Percentiles rank a stretch among this genome's conserved stretches.
Conservation (phyloP, 768 basidiomycete species). For the Tricholoma matsutake region DNA sequence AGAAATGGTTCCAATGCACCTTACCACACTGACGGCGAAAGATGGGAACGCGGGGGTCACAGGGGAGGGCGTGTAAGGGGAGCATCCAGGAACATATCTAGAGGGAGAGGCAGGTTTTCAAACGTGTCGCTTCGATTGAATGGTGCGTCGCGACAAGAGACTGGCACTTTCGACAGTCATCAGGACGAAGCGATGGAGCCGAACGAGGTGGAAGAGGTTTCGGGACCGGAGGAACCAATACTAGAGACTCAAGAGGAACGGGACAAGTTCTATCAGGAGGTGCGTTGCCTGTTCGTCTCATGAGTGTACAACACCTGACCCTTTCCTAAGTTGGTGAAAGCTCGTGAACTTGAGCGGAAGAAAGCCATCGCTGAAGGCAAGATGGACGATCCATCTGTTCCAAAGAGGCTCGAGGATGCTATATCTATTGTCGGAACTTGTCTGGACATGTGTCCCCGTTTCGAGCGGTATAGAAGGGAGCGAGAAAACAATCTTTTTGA, state of each 20-base stretch:
- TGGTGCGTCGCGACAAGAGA: constrained; percentile 23
- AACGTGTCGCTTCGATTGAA: constrained; percentile 39
- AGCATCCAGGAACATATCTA: constrained; percentile 27
- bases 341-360: constrained; percentile 68
- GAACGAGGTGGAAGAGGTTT: constrained; percentile 22
- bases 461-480: constrained; percentile 89
- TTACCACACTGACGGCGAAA: constrained; percentile 43
- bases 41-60: constrained; percentile 63
- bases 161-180: constrained; percentile 30
- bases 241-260: constrained; percentile 60
- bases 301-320: constrained; percentile 18
- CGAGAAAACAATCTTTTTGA: constrained; percentile 83
- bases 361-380: constrained; percentile 77
- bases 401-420: constrained; percentile 82
- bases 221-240: constrained; percentile 44
- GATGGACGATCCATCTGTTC: constrained; percentile 82
- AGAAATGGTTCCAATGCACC: constrained; percentile 33
- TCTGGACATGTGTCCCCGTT: constrained; percentile 90
- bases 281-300: constrained; percentile 31
- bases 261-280: constrained; percentile 72
- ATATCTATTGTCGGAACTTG: constrained; percentile 94
- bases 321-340: constrained; percentile 58
- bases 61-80: constrained; percentile 45
- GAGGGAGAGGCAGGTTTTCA: constrained; percentile 36
- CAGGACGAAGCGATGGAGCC: constrained; percentile 23